phyloP scores from a whole-genome alignment of 495 filamentous ascomycete genomes.

The Elaphomyces granulatus region DNA sequence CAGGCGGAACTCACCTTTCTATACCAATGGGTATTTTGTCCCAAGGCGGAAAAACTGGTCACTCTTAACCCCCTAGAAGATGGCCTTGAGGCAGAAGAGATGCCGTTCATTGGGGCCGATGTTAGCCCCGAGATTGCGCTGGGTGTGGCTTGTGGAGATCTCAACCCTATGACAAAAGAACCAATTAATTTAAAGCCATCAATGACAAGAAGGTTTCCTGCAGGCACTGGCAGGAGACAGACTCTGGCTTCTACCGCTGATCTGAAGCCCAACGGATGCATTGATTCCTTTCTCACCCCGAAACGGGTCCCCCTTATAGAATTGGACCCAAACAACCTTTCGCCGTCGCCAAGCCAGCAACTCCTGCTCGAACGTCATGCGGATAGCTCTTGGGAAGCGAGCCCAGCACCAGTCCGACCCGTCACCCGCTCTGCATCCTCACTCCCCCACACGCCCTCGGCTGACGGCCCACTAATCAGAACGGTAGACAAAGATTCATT shows the following conservation, averaged over 20 bases:
- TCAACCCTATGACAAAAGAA: conserved; percentile 81
- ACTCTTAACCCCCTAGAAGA: conserved; percentile 50
- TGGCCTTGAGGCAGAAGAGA: conserved; percentile 43
- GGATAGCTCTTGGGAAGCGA: conserved; percentile 39
- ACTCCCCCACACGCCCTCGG: conserved; percentile 21
- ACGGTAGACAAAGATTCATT: conserved; percentile 33
- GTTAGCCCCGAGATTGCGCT: conserved; percentile 54
- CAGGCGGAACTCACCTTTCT: conserved; percentile 87
- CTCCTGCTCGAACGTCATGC: conserved; percentile 39
- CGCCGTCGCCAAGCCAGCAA: conserved; percentile 53
- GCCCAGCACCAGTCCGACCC: conserved; percentile 22
- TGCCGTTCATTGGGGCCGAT: conserved; percentile 66
- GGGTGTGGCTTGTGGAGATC: conserved; percentile 66
- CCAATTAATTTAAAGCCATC: conserved; percentile 36
- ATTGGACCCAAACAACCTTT: conserved; percentile 75
- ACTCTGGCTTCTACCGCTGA: conserved; percentile 34
- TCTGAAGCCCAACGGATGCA: conserved; percentile 50
- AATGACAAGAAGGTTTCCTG: conserved; percentile 12
- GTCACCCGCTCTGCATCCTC: conserved; percentile 27
- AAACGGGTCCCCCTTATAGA: conserved; percentile 68
- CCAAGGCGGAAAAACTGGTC: conserved; percentile 50
- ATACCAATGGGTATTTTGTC: conserved; percentile 89
- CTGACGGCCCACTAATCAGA: conserved; percentile 22
- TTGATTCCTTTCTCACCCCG: conserved; percentile 65
- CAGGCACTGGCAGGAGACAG: conserved; percentile 24